Evolutionary conservation across 768 basidiomycete genomes (phyloP), one percentile per base, ranked within the genome.

Genomic region (Tubosaeta brunneosetosa): DNA sequence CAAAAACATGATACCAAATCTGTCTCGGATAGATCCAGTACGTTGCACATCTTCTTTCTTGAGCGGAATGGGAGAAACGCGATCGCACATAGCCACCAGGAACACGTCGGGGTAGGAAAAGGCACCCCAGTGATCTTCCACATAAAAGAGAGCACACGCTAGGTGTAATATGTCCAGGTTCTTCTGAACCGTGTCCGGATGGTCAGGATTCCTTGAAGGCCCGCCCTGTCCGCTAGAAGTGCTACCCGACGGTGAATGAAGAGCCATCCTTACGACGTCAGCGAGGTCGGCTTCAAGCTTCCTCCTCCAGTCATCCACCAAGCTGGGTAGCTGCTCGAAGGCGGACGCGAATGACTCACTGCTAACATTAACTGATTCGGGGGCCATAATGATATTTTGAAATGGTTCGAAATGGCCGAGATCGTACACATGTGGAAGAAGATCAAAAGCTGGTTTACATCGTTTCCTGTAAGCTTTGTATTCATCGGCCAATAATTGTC

Each of bases 351-450:
- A 54, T 8, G 38, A 22, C 27, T 38, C 1, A 4, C 13, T 27
- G 8, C 32, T 4, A 16, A 7, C 47, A 13, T 40, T 9, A 16
- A 25, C 12, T 4, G 7, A 47, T 27, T 55, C 51, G 0, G 59
- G 51, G 6, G 38, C 45, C 37, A 14, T 52, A 31, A 57, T 57
- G 17, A 57, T 50, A 3, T 41, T 33, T 38, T 33, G 22, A 32
- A 61, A 61, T 12, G 53, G 51, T 0, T 32, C 31, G 13, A 60
- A 50, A 10, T 22, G 4, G 5, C 41, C 50, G 10, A 59, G 9
- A 11, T 57, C 60, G 25, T 11, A n/a, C 12, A 49, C 42, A 4
- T 54, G 44, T 25, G 60, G 59, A 33, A 59, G 49, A 11, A 59
- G 47, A 16, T 38, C 49, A 3, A 51, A 54, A 1, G 31, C n/a